These are phyloP conservation scores for Saussurea involucrata DNA, from an alignment of 129 eudicot genomes.

Conservation along the genomic window DNA sequence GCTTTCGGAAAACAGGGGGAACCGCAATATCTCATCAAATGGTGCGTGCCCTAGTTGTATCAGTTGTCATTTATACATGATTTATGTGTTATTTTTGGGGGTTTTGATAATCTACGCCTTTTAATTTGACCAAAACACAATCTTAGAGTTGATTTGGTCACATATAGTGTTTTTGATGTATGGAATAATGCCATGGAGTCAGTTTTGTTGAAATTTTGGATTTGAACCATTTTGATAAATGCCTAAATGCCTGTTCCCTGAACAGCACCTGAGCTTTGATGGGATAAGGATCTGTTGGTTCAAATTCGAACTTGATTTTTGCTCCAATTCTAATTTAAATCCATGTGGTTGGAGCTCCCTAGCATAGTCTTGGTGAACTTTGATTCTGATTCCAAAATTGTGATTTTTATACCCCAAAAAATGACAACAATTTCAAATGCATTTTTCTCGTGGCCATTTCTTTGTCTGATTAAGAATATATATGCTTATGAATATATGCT, in stretches of 20 bases:
- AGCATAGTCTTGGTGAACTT: neutral
- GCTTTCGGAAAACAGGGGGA: constrained; percentile 47
- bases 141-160: neutral
- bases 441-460: neutral
- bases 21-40: constrained; percentile 65
- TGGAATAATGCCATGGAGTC: neutral
- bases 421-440: neutral
- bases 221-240: neutral
- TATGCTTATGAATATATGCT: neutral
- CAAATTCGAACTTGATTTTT: neutral
- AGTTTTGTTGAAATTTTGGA: neutral
- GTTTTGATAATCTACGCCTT: neutral
- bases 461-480: neutral
- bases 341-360: neutral
- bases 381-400: neutral
- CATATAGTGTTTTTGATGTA: neutral
- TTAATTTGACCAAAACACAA: neutral
- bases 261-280: neutral
- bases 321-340: neutral
- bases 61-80: neutral
- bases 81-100: neutral
- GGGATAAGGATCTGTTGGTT: neutral
- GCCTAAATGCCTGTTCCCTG: neutral
- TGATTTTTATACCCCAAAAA: constrained; percentile 1
- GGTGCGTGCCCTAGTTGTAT: constrained; percentile 31